A percentile compares a stretch with the other conserved stretches of the same genome.
These are phyloP conservation scores for Ramichloridium luteum DNA, from an alignment of 2,329 filamentous ascomycete genomes.

Conservation along the genomic window DNA sequence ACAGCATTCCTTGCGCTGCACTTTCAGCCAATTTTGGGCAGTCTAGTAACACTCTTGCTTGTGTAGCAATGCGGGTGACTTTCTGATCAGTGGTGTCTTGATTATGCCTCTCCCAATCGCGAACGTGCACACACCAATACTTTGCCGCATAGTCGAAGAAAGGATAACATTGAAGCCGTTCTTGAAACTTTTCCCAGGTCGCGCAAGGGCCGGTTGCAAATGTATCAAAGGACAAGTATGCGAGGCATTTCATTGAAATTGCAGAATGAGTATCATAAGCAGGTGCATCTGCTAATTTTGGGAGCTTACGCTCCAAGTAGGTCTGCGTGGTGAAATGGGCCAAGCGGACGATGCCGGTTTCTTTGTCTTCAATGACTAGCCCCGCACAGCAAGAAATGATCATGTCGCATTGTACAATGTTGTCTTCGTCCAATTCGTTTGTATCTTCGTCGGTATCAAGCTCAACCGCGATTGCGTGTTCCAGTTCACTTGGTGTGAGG, in stretches of 20 bases:
- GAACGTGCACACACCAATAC: background rate
- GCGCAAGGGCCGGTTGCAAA: background rate
- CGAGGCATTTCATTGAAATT: background rate
- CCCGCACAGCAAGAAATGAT: background rate
- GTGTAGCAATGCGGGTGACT: background rate
- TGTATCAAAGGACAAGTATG: background rate
- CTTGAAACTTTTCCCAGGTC: background rate
- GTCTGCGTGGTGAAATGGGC: background rate
- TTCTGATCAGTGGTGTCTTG: background rate
- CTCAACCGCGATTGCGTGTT: conserved; percentile 1
- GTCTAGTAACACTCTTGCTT: background rate
- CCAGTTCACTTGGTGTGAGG: background rate
- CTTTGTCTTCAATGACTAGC: background rate
- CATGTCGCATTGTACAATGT: background rate
- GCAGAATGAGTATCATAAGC: background rate
- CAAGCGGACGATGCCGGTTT: background rate
- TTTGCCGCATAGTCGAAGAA: background rate
- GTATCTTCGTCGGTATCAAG: background rate
- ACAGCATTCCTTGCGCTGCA: background rate
- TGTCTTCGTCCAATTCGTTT: background rate
- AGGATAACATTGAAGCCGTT: background rate
- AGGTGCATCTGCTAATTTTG: conserved; percentile 1
- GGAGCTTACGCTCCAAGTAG: conserved; percentile 3
- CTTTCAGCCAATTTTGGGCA: conserved; percentile 1
- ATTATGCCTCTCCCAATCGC: background rate